Evolutionary conservation across 768 basidiomycete species (phyloP), one percentile per base, ranked within the genome.

Genomic region (Rhizopogon roseolus): DNA sequence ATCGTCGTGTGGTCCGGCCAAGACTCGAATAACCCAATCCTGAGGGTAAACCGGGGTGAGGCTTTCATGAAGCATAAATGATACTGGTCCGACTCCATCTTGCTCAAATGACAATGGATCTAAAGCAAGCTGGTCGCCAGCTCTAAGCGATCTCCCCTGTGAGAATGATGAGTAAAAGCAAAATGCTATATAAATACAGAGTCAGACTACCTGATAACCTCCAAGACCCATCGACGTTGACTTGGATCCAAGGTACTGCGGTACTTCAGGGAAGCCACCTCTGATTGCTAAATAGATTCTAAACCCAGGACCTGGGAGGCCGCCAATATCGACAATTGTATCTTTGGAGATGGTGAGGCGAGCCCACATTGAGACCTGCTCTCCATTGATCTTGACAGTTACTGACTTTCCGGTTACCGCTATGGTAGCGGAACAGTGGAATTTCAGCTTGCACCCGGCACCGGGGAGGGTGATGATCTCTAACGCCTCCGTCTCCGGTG

Each of bases 1-100:
- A 52, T 85, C 81, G 53, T 78, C 84, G 17, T 86, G 82, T 0
- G 86, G 86, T 0, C 86, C 86, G 1, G 80, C 59, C 13, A 88
- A 73, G 41, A 81, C 81, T 43, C 79, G 66, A 5, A 88, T 60
- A 0, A 67, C 64, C 81, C 82, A 84, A 25, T 80, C 63, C 1
- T 64, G 64, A 0, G 77, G 72, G 65, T 81, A 85, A 2, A 52
- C 34, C 0, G 81, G 82, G n/a, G 73, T 52, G 28, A 76, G 52
- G 2, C 54, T 9, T 1, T 51, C 34, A 5, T 75, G 73, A 9
- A 64, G 71, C 28, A 49, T 40, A 13, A 62, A 34, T 11, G 28
- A 14, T 38, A 41, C 40, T 40, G 52, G 29, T 6, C 27, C 11
- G 3, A 17, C 29, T 11, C 32, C 40, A 41, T 71, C 69, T 28